Base-by-base conservation (phyloP, 805 yeast genomes). In the Lachancea sp. region DNA sequence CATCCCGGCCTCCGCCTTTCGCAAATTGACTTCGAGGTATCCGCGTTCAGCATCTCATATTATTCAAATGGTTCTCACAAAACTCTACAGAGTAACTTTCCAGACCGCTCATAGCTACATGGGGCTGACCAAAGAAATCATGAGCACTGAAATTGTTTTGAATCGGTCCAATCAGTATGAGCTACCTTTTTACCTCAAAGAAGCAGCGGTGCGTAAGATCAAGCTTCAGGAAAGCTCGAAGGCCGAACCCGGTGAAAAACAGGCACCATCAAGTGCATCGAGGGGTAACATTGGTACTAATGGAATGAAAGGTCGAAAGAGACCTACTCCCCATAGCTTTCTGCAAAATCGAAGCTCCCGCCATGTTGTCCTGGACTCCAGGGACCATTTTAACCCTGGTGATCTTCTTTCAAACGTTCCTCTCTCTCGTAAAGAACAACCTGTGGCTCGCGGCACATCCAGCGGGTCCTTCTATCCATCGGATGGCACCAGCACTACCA, bases 31-130 rank as follows among this genome's bases (percentile, higher is more conserved):
- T 6, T 60, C 69, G 26, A 85, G 81, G 54, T 87, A 81, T 58
- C 98, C 98, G 5, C 78, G 85, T 50, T 86, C 96, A 0, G 83
- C 96, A 0, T 86, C 96, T 0, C 96, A 90, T 62, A 90, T 93
- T 26, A 91, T 91, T 12, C 96, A 95, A 55, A 89, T 91, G 78
- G 87, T 91, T 19, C 67, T 91, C 45, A 82, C 95, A 1, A 75
- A 95, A 50, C 72, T 93, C 43, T 87, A 88, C 60, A 77, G 95
- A 53, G 96, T 93, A 8, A 91, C 98, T 0, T 81, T 91, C 63
- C 90, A 86, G 58, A 86, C 97, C 0, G 86, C 93, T 9, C 93
- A 90, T 60, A 75, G 78, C 50, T 93, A 91, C 61, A 69, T 91
- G 40, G 96, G 95, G 0, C 66, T 91, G 18, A 88, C 97, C 0